phyloP scores from a whole-genome alignment of 2,329 filamentous ascomycete species.

The Xylaria sp. region DNA sequence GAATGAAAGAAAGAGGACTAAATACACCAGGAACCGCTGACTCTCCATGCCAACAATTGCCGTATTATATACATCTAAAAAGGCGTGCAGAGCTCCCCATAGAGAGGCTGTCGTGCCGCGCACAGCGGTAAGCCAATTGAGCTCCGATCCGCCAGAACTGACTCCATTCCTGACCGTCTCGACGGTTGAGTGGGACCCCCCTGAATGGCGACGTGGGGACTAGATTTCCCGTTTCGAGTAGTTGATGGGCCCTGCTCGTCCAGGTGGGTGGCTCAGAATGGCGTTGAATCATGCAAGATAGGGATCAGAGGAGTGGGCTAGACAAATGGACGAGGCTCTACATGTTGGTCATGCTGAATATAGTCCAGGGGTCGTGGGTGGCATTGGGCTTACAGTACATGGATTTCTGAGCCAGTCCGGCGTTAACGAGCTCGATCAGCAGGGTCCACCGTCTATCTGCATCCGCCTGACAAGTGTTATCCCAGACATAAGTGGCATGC shows the following conservation, averaged over 20 bases:
- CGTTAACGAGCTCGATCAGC: not conserved
- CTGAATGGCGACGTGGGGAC: constrained; percentile 24
- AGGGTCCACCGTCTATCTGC: constrained; percentile 23
- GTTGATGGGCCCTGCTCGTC: constrained; percentile 8
- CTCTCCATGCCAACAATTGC: constrained; percentile 7
- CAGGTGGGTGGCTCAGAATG: constrained; percentile 29
- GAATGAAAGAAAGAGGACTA: constrained; percentile 3
- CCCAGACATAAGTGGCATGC: not conserved
- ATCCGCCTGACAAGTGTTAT: constrained; percentile 18
- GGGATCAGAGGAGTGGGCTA: constrained; percentile 28
- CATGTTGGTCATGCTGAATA: constrained; percentile 27
- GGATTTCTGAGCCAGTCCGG: constrained; percentile 10
- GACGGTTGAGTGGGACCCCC: constrained; percentile 31
- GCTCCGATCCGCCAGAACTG: constrained; percentile 33
- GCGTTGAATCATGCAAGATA: constrained; percentile 39
- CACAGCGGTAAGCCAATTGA: constrained; percentile 31
- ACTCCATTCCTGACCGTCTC: constrained; percentile 33
- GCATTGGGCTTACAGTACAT: constrained; percentile 13
- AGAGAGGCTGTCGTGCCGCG: constrained; percentile 34
- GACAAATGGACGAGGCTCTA: constrained; percentile 33
- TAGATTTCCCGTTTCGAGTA: constrained; percentile 26
- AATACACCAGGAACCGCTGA: constrained; percentile 15
- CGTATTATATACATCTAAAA: constrained; percentile 24
- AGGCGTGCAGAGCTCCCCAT: constrained; percentile 15
- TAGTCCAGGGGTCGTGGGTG: constrained; percentile 6